A percentile compares a stretch with the other conserved stretches of the same genome.
Conservation (phyloP, 768 basidiomycete genomes). For the Neoboletus subvelutipes region DNA sequence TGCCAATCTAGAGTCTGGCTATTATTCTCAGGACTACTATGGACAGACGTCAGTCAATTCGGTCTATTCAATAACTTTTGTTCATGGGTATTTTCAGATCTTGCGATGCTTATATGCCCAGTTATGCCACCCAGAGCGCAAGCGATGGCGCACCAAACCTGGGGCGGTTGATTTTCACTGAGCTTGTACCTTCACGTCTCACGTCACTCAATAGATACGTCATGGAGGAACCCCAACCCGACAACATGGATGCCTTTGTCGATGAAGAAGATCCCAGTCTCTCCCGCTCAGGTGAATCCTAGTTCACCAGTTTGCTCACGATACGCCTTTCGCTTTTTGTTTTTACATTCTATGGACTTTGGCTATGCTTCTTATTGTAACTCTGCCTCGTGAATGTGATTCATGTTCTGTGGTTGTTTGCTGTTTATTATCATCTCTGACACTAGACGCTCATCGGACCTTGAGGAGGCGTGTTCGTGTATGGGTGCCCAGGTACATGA, state of each 20-base stretch:
- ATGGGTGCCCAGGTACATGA: constrained; percentile 17
- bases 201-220: constrained; percentile 16
- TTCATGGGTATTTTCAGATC: constrained; percentile 7
- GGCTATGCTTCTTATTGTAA: neutral
- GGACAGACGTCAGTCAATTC: constrained; percentile 14
- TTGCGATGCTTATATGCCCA: constrained; percentile 1
- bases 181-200: constrained; percentile 7
- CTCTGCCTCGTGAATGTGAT: constrained; percentile 1
- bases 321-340: neutral
- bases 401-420: neutral
- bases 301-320: constrained; percentile 2
- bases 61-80: neutral
- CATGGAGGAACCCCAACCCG: neutral
- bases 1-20: neutral
- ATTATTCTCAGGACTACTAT: constrained; percentile 10
- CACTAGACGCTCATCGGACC: neutral
- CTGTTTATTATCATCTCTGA: neutral
- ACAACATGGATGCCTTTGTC: neutral
- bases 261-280: constrained; percentile 3
- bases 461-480: constrained; percentile 1
- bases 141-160: constrained; percentile 1
- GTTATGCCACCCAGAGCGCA: neutral
- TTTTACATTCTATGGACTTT: constrained; percentile 3
- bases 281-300: constrained; percentile 8
- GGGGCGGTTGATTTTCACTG: constrained; percentile 16